phyloP scores from a whole-genome alignment of 2,329 filamentous ascomycete genomes.

The Diaporthe sp. region DNA sequence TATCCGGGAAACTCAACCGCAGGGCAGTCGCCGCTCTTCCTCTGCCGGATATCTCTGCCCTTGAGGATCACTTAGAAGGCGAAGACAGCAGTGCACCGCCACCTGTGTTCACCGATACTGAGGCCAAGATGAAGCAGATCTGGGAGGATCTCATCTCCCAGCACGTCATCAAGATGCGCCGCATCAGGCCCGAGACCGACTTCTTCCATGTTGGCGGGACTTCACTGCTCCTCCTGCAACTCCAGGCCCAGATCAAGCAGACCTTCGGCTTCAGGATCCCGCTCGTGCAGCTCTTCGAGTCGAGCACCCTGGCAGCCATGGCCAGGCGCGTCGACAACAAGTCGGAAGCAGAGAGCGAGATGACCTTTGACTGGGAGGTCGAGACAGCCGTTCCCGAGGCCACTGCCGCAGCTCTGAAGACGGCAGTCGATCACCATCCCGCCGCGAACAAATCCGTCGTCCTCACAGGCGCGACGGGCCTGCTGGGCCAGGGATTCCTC shows the following conservation, averaged over 20 bases:
- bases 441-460: conserved; percentile 40
- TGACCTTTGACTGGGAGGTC: conserved; percentile 37
- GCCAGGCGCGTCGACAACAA: conserved; percentile 47
- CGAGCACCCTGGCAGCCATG: conserved; percentile 56
- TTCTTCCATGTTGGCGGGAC: conserved; percentile 59
- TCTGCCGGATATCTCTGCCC: neutral
- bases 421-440: neutral
- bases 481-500: conserved; percentile 56
- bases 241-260: conserved; percentile 52
- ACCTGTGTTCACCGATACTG: neutral
- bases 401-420: conserved; percentile 42
- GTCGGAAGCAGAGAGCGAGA: no score
- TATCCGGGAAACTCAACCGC: conserved; percentile 46
- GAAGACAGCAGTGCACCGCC: conserved; percentile 11
- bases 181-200: conserved; percentile 46
- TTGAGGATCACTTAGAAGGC: neutral
- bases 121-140: conserved; percentile 1
- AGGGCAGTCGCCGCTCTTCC: conserved; percentile 45
- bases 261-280: conserved; percentile 48
- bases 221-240: conserved; percentile 54
- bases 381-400: conserved; percentile 40
- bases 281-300: conserved; percentile 53
- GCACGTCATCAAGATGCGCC: conserved; percentile 29
- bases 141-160: conserved; percentile 44
- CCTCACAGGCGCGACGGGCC: conserved; percentile 56